Percentiles rank a stretch among this genome's conserved stretches.
These are phyloP conservation scores for Tylopilus vinaceipallidus DNA, from an alignment of 768 basidiomycete genomes.

Conservation along the genomic window DNA sequence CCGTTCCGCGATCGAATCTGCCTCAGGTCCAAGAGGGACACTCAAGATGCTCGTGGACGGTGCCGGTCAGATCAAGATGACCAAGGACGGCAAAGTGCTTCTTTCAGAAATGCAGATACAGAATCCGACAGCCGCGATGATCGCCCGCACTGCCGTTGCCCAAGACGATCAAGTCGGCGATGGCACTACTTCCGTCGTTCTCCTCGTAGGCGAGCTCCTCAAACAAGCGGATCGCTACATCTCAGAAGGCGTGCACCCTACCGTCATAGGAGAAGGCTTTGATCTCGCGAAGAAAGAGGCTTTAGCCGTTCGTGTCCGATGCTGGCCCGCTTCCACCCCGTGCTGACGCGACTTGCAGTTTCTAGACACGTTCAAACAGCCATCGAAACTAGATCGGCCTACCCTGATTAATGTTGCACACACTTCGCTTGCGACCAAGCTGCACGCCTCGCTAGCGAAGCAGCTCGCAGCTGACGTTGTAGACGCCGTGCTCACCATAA, in stretches of 20 bases:
- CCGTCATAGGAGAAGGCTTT: constrained; percentile 92
- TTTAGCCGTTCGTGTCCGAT: constrained; percentile 58
- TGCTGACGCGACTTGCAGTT: constrained; percentile 55
- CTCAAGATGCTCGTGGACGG: constrained; percentile 99
- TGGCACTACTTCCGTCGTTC: constrained; percentile 95
- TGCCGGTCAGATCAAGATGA: constrained; percentile 98
- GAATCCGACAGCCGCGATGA: constrained; percentile 99
- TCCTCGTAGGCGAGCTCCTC: constrained; percentile 92
- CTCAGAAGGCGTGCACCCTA: constrained; percentile 97
- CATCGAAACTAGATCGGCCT: constrained; percentile 77
- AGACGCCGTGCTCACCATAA: constrained; percentile 90
- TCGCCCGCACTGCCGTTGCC: constrained; percentile 96
- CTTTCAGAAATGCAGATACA: constrained; percentile 99
- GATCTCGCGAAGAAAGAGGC: constrained; percentile 98
- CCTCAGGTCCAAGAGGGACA: constrained; percentile 88
- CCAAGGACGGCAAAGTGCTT: constrained; percentile 98
- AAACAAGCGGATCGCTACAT: constrained; percentile 98
- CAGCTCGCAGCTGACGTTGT: constrained; percentile 90
- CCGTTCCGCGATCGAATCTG: constrained; percentile 25
- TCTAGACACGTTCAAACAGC: constrained; percentile 85
- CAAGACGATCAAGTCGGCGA: constrained; percentile 99
- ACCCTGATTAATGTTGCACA: constrained; percentile 91
- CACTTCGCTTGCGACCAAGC: constrained; percentile 95
- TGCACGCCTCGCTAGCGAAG: constrained; percentile 77
- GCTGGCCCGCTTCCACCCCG: constrained; percentile 8